Percentiles rank a stretch among this genome's conserved stretches.
These are phyloP conservation scores for Penicillium silybi DNA, from an alignment of 495 filamentous ascomycete species.

Conservation along the genomic window DNA sequence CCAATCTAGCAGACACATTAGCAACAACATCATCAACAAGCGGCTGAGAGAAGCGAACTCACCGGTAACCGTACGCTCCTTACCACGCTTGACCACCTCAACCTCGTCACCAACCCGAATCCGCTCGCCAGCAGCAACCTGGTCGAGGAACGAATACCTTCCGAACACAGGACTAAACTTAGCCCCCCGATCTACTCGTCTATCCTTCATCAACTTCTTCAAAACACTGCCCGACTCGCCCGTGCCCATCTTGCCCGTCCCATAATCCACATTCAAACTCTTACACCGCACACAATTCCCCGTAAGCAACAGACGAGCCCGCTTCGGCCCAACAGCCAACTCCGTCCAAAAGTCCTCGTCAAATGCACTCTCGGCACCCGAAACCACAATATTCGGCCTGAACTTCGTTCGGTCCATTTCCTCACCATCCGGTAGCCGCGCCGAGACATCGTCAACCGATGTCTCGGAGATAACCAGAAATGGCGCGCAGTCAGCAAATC, in stretches of 20 bases:
- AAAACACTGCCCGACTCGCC: conserved; percentile 64
- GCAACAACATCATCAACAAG: background rate
- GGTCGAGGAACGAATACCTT: conserved; percentile 66
- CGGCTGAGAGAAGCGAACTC: conserved; percentile 33
- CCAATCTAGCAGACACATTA: conserved; percentile 23
- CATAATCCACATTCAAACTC: conserved; percentile 80
- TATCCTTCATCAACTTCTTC: conserved; percentile 74
- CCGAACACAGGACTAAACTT: conserved; percentile 83
- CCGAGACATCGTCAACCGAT: conserved; percentile 63
- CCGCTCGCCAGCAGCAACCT: conserved; percentile 19
- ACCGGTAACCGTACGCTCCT: conserved; percentile 61
- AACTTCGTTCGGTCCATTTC: conserved; percentile 76
- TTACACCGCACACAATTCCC: conserved; percentile 79
- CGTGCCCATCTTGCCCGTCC: conserved; percentile 60
- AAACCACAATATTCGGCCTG: conserved; percentile 78
- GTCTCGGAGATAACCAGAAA: conserved; percentile 67
- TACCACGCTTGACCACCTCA: conserved; percentile 51
- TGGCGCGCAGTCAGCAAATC: conserved; percentile 78
- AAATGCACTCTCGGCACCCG: conserved; percentile 54
- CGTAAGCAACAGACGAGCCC: conserved; percentile 53
- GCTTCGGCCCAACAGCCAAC: conserved; percentile 36
- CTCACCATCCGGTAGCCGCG: conserved; percentile 51
- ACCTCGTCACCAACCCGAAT: conserved; percentile 72
- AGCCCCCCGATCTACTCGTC: conserved; percentile 68
- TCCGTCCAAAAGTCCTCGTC: conserved; percentile 89